A percentile compares a stretch with the other conserved stretches of the same genome.
Conservation (phyloP, 768 basidiomycete species). For the Coprinopsis cinerea region DNA sequence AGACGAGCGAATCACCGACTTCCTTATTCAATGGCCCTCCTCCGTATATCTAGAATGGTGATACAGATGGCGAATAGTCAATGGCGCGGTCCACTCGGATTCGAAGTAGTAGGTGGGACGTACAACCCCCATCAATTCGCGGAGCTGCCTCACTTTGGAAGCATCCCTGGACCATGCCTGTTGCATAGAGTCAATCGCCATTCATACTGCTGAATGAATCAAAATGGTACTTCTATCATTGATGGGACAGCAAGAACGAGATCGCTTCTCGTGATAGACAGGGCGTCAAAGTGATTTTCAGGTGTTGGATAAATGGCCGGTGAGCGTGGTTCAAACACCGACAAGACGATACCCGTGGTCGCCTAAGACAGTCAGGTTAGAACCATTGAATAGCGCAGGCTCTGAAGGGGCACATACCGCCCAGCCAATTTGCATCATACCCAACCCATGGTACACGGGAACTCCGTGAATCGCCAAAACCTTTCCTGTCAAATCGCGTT, state of each 20-base stretch:
- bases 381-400: background rate
- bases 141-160: too few relatives aligned
- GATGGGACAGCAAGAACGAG: background rate
- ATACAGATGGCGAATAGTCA: too few relatives aligned
- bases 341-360: background rate
- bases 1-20: background rate
- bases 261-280: background rate
- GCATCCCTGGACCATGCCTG: background rate
- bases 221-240: background rate
- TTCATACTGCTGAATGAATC: background rate
- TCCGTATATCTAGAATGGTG: background rate
- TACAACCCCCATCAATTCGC: too few relatives aligned
- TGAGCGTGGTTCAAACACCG: background rate
- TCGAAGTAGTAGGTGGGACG: too few relatives aligned
- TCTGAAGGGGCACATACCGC: slow-evolving; percentile 1
- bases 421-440: slow-evolving; percentile 19
- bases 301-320: background rate
- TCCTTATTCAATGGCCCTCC: background rate
- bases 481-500: slow-evolving; percentile 19
- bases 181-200: background rate
- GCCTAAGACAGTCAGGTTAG: background rate
- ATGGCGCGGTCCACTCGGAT: too few relatives aligned
- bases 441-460: slow-evolving; percentile 28
- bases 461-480: slow-evolving; percentile 21
- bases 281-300: background rate